Percentiles rank a stretch among this genome's conserved stretches.
phyloP scores from a whole-genome alignment of 1,284 basidiomycete species.

The Ceratobasidium sp. region DNA sequence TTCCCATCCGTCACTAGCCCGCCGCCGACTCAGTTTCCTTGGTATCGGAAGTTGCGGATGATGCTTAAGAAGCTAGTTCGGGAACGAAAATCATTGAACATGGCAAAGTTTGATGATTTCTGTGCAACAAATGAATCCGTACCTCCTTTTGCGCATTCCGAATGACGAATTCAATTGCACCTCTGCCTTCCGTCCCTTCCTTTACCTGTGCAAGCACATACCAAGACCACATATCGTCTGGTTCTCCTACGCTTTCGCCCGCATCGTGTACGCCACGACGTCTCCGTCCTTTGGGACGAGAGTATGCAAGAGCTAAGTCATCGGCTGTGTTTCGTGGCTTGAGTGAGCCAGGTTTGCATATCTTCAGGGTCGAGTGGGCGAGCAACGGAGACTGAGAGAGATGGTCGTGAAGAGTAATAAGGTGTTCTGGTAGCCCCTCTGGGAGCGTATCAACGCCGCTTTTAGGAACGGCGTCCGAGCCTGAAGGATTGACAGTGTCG shows the following conservation, averaged over 20 bases:
- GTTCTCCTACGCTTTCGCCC: constrained; percentile 29
- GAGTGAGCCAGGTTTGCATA: constrained; percentile 13
- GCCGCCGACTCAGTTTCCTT: constrained; percentile 20
- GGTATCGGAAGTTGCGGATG: constrained; percentile 35
- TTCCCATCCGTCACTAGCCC: constrained; percentile 39
- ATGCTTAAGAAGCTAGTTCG: constrained; percentile 35
- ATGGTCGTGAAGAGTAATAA: neutral
- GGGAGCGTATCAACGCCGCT: neutral
- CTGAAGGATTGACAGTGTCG: neutral
- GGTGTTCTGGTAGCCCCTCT: constrained; percentile 4
- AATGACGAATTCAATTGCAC: constrained; percentile 38
- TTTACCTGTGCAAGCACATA: constrained; percentile 40
- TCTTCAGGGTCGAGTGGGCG: neutral
- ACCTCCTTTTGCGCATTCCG: constrained; percentile 35
- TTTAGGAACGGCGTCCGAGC: neutral
- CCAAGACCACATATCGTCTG: constrained; percentile 40
- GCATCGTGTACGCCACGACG: constrained; percentile 15
- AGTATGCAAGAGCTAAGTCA: constrained; percentile 18
- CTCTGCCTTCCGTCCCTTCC: constrained; percentile 40
- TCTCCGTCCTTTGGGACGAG: constrained; percentile 16
- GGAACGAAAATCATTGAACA: neutral
- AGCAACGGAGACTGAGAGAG: constrained; percentile 14
- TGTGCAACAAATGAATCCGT: neutral
- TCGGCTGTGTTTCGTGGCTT: neutral
- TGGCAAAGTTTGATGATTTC: neutral